Base-by-base conservation (phyloP, 2,329 filamentous ascomycete genomes). In the Aspergillus viridinutans region DNA sequence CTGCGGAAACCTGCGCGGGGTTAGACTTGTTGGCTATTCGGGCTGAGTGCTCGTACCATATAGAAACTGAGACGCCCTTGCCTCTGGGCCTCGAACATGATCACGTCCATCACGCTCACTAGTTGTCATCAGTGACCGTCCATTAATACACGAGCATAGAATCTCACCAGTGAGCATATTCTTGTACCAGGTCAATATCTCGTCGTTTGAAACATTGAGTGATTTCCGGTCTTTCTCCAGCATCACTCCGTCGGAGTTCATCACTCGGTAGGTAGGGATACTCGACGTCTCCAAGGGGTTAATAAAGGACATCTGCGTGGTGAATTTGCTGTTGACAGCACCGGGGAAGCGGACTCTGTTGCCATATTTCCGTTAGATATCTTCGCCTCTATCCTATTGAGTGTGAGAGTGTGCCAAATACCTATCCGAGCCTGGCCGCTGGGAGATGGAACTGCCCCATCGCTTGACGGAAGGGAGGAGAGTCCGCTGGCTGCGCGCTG, bases 51-150 rank as follows among this genome's bases (percentile, higher is more conserved):
- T 60, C 57, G 6, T 69, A 93, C 93, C 90, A 99, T 97, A 76
- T 99, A 99, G 76, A 99, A 99, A 73, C 88, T 92, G 55, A 96
- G 77, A 21, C 91, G 85, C n/a, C 92, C 92, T 75, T 99, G 94
- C 49, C 94, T 83, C 76, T 99, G 94, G 0, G 94, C 92, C 69
- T 99, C 94, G 69, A 96, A 97, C 92, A 97, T 97, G 72, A 97
- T 90, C 55, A 96, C 75, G 71, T 99, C 94, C 91, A 99, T 94
- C 64, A 97, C 89, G 55, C 89, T 86, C 55, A 88, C 84, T 81
- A 60, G 21, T 51, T 25, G 26, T n/a, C 3, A 51, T 69, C 52
- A 67, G 62, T 51, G 25, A 35, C 23, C 3, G n/a, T 25, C 43
- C 49, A 38, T 14, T 2, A 23, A 23, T 43, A 8, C 4, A 8